Conservation (phyloP, 208 protist species). For the Leishmania turanica region DNA sequence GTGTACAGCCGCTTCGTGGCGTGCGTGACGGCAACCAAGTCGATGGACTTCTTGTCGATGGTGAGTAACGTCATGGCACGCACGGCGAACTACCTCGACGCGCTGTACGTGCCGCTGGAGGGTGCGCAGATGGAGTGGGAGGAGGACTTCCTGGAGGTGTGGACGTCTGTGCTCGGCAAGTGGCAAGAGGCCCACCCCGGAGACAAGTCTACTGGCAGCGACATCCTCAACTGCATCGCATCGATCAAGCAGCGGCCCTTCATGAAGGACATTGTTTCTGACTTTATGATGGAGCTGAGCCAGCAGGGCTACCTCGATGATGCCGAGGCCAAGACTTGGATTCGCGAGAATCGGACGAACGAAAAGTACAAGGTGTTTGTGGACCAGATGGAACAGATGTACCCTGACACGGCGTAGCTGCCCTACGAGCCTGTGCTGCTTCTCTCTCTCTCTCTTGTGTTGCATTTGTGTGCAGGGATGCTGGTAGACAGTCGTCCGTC, state of each 20-base stretch:
- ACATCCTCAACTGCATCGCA: constrained; percentile 60
- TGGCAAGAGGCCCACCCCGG: constrained; percentile 37
- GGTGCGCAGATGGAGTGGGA: constrained; percentile 66
- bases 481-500: background rate
- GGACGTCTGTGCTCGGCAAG: constrained; percentile 48
- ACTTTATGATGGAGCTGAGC: constrained; percentile 77
- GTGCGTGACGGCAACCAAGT: constrained; percentile 38
- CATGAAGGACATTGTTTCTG: constrained; percentile 70
- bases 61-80: constrained; percentile 75
- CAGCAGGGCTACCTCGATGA: constrained; percentile 29
- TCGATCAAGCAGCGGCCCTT: constrained; percentile 57
- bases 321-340: constrained; percentile 23
- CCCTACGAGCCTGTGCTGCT: background rate
- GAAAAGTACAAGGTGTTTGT: constrained; percentile 33
- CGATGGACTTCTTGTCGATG: constrained; percentile 55
- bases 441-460: background rate
- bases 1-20: constrained; percentile 69
- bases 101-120: constrained; percentile 48
- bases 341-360: constrained; percentile 28
- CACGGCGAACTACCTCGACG: constrained; percentile 86
- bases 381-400: constrained; percentile 33
- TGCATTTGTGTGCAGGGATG: background rate
- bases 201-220: constrained; percentile 16
- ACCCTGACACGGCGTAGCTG: constrained; percentile 7
- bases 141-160: constrained; percentile 80